Evolutionary conservation across 2,329 filamentous ascomycete species (phyloP).

Genomic region (Phaeosphaeria sp.): DNA sequence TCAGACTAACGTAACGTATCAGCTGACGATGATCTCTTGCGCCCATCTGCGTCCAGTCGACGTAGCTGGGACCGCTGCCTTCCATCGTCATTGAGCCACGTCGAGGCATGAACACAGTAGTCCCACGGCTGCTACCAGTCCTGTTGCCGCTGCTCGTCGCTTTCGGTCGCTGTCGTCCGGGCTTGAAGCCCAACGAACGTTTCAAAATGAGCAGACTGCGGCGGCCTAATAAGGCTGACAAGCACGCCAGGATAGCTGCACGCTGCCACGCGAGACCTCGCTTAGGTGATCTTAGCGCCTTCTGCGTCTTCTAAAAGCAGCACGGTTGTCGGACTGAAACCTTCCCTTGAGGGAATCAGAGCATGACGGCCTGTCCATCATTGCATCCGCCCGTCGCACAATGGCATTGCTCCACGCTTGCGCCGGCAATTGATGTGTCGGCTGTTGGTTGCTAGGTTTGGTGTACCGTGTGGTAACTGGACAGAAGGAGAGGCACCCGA

Average conservation of each 20-base stretch:
- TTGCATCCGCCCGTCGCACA: not conserved
- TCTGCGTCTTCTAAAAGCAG: conserved; percentile 33
- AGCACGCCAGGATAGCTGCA: conserved; percentile 18
- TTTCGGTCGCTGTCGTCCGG: conserved; percentile 3
- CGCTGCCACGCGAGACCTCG: conserved; percentile 45
- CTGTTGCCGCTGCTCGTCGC: conserved; percentile 12
- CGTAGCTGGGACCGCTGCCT: conserved; percentile 1
- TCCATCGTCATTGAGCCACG: not conserved
- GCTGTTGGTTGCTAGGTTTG: not conserved
- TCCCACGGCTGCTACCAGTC: not conserved
- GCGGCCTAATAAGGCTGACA: conserved; percentile 48
- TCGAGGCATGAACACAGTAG: not conserved
- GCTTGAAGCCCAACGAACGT: conserved; percentile 40
- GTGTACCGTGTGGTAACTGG: conserved; percentile 9
- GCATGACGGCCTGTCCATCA: conserved; percentile 16
- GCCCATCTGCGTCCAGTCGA: conserved; percentile 27
- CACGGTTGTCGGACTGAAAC: conserved; percentile 4
- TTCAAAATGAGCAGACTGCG: conserved; percentile 36
- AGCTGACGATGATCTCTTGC: conserved; percentile 38
- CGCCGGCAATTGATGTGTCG: conserved; percentile 1
- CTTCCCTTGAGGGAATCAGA: not conserved
- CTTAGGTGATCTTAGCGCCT: conserved; percentile 43
- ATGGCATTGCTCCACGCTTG: conserved; percentile 2
- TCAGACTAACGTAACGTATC: conserved; percentile 26
- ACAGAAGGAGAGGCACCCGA: conserved; percentile 13